Evolutionary conservation across 2,329 filamentous ascomycete genomes (phyloP).

Genomic region (Exutisphaerella laricina): DNA sequence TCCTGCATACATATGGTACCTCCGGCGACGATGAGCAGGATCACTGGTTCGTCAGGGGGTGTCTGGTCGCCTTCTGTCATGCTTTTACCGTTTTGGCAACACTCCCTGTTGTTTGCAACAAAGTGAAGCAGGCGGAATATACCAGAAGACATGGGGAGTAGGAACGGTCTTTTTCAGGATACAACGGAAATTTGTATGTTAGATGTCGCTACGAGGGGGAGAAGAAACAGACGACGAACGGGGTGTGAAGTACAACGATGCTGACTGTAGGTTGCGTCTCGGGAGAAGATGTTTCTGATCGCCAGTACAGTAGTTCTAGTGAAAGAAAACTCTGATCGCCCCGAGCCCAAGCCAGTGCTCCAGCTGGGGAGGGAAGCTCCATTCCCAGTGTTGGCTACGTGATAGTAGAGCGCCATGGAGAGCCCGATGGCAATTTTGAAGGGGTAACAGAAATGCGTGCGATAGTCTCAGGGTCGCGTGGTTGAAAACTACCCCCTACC

Average conservation of each 20-base stretch:
- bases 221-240: neutral
- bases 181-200: neutral
- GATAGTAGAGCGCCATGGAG: neutral
- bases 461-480: too few relatives aligned
- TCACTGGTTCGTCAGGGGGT: conserved; percentile 32
- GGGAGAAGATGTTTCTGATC: conserved; percentile 10
- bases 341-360: neutral
- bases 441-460: neutral
- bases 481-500: too few relatives aligned
- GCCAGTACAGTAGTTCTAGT: too few relatives aligned
- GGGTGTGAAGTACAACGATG: neutral
- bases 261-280: neutral
- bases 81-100: conserved; percentile 9
- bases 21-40: conserved; percentile 84
- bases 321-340: conserved; percentile 15
- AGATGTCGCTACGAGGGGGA: neutral
- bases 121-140: conserved; percentile 23
- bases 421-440: neutral
- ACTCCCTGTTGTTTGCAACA: conserved; percentile 18
- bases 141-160: conserved; percentile 15
- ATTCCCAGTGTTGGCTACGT: neutral
- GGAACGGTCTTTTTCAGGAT: neutral
- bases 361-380: neutral
- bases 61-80: conserved; percentile 4
- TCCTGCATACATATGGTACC: conserved; percentile 89